These are phyloP conservation scores for Medicago arabica DNA, from an alignment of 306 rosid genomes.

Conservation along the genomic window DNA sequence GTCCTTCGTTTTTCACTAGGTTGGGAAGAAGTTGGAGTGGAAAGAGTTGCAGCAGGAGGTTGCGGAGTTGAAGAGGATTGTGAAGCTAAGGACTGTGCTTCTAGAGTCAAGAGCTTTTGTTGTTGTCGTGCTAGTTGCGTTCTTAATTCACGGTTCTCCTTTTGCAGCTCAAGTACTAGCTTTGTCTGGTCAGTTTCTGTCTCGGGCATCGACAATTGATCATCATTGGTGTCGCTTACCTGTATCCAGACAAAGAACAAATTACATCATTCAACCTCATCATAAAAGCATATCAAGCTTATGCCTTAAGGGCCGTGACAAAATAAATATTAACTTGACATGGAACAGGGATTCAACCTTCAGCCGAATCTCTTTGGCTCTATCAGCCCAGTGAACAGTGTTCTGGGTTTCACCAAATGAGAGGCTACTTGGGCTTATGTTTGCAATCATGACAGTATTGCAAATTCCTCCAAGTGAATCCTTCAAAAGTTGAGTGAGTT, in stretches of 20 bases:
- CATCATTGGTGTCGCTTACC: constrained; percentile 72
- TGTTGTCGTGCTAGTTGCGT: constrained; percentile 80
- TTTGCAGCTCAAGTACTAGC: constrained; percentile 80
- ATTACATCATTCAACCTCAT: constrained; percentile 18
- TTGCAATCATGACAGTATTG: constrained; percentile 96
- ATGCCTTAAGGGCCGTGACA: not conserved
- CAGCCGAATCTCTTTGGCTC: constrained; percentile 90
- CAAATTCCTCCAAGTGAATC: constrained; percentile 95
- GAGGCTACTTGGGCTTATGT: constrained; percentile 89
- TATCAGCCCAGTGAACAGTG: constrained; percentile 97
- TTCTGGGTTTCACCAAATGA: constrained; percentile 95
- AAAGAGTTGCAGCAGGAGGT: constrained; percentile 66
- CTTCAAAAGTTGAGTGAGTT: constrained; percentile 95
- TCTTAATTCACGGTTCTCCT: constrained; percentile 83
- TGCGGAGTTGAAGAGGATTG: constrained; percentile 83
- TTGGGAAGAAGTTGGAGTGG: constrained; percentile 72
- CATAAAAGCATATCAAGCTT: constrained; percentile 23
- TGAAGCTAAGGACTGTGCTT: constrained; percentile 78
- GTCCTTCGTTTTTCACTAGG: constrained; percentile 64
- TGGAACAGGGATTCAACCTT: constrained; percentile 62
- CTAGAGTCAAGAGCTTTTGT: constrained; percentile 71
- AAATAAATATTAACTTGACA: constrained; percentile 27
- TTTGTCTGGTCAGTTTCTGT: constrained; percentile 81
- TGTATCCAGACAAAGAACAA: constrained; percentile 44
- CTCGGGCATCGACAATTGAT: constrained; percentile 57